A percentile compares a stretch with the other conserved stretches of the same genome.
These are phyloP conservation scores for Mycena indigotica DNA, from an alignment of 768 basidiomycete genomes.

Conservation along the genomic window DNA sequence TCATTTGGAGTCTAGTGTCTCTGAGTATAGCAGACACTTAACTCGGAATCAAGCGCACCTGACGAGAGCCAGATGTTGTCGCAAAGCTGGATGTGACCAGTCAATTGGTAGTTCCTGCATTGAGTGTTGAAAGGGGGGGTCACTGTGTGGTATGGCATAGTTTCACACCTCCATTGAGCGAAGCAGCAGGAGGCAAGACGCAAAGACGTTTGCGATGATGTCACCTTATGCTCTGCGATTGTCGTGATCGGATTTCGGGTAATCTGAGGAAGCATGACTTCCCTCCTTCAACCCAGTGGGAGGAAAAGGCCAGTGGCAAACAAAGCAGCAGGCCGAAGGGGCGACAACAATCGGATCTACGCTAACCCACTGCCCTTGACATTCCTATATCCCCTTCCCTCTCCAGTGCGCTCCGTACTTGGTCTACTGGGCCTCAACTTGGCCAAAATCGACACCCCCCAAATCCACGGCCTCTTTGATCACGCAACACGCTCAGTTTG, in stretches of 20 bases:
- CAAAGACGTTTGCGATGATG: slow-evolving; percentile 1
- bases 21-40: too few relatives aligned
- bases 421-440: slow-evolving; percentile 59
- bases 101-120: slow-evolving; percentile 38
- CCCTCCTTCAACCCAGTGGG: slow-evolving; percentile 36
- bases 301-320: slow-evolving; percentile 37
- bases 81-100: slow-evolving; percentile 59
- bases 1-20: slow-evolving; percentile 81
- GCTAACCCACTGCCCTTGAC: slow-evolving; percentile 70
- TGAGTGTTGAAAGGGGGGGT: background rate
- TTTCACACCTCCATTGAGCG: too few relatives aligned
- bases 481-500: slow-evolving; percentile 83
- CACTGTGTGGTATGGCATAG: too few relatives aligned
- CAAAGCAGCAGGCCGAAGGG: slow-evolving; percentile 57
- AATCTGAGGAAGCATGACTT: background rate
- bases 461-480: slow-evolving; percentile 79
- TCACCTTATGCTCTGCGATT: background rate
- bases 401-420: slow-evolving; percentile 47
- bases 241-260: background rate
- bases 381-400: slow-evolving; percentile 45
- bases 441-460: slow-evolving; percentile 67
- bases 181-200: background rate
- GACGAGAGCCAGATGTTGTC: slow-evolving; percentile 67
- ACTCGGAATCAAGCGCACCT: too few relatives aligned
- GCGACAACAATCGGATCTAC: slow-evolving; percentile 71